Conservation (phyloP, 495 filamentous ascomycete species). For the Thermochaetoides thermophila region DNA sequence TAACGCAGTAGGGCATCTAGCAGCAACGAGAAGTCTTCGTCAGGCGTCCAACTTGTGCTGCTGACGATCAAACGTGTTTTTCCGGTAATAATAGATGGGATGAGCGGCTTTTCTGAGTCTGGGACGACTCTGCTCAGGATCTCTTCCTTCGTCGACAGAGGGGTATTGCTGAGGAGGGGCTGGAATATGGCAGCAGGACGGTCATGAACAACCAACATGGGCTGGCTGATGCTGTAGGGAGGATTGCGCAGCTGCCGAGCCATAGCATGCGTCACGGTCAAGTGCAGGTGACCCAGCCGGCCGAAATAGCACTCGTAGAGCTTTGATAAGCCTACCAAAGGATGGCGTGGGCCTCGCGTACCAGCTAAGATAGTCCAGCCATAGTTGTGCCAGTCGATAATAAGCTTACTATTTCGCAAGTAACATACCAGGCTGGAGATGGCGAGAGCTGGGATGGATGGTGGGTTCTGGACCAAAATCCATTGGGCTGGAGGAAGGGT, state of each 20-base stretch:
- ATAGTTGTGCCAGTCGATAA: constrained; percentile 99
- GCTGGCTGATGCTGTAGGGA: constrained; percentile 45
- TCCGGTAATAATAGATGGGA: constrained; percentile 39
- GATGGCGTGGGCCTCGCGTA: constrained; percentile 52
- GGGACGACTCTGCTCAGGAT: constrained; percentile 47
- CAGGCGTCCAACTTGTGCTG: constrained; percentile 90
- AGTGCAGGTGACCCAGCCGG: constrained; percentile 52
- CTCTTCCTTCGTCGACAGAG: constrained; percentile 27
- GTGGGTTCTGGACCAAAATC: constrained; percentile 89
- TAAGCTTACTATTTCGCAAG: constrained; percentile 62
- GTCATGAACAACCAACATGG: constrained; percentile 71
- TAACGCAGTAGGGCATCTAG: constrained; percentile 73
- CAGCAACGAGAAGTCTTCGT: constrained; percentile 85
- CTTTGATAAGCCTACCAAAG: constrained; percentile 58
- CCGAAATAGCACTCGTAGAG: constrained; percentile 63
- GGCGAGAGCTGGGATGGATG: constrained; percentile 79
- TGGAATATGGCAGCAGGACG: constrained; percentile 71
- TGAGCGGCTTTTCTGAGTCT: constrained; percentile 30
- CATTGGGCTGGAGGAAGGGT: constrained; percentile 54
- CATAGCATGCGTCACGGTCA: constrained; percentile 88
- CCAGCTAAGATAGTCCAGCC: constrained; percentile 82
- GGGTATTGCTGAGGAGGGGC: constrained; percentile 47
- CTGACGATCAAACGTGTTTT: constrained; percentile 59
- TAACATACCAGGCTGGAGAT: constrained; percentile 58
- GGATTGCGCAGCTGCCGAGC: constrained; percentile 45